Conservation (phyloP, 2,329 filamentous ascomycete genomes). For the Fusarium dlaminii region DNA sequence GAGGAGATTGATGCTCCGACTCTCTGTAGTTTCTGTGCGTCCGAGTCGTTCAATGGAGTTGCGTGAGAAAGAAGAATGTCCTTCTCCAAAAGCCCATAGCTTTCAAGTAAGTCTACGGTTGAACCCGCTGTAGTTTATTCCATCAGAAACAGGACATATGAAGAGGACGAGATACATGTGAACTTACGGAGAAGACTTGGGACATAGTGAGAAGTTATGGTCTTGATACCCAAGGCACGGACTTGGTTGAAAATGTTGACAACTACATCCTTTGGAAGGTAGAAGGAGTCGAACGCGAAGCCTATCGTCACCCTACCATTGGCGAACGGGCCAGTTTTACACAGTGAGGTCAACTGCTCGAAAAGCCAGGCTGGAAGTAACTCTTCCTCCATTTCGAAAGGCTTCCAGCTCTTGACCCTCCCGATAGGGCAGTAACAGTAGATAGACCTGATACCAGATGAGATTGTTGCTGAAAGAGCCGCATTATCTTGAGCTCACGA, state of each 20-base stretch:
- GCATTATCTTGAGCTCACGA: background rate
- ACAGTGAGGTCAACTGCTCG: background rate
- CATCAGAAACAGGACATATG: fast-evolving
- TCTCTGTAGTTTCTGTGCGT: background rate
- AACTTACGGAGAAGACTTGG: background rate
- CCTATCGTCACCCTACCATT: conserved; percentile 2
- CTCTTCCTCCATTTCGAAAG: background rate
- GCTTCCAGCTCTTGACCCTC: conserved; percentile 12
- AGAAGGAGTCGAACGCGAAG: conserved; percentile 8
- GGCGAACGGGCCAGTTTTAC: background rate
- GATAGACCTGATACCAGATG: conserved; percentile 5
- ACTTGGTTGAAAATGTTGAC: background rate
- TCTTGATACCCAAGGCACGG: background rate
- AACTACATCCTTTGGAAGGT: conserved; percentile 5
- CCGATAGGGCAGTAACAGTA: background rate
- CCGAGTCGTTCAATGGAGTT: background rate
- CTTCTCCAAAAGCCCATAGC: background rate
- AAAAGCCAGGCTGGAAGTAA: background rate
- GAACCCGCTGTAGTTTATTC: background rate
- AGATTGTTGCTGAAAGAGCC: background rate
- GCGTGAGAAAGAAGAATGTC: conserved; percentile 13
- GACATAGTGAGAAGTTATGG: conserved; percentile 12
- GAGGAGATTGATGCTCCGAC: conserved; percentile 1
- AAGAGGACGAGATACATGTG: fast-evolving
- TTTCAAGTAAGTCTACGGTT: background rate